Base-by-base conservation (phyloP, 106 monocot genomes). In the Hemerocallis citrina region DNA sequence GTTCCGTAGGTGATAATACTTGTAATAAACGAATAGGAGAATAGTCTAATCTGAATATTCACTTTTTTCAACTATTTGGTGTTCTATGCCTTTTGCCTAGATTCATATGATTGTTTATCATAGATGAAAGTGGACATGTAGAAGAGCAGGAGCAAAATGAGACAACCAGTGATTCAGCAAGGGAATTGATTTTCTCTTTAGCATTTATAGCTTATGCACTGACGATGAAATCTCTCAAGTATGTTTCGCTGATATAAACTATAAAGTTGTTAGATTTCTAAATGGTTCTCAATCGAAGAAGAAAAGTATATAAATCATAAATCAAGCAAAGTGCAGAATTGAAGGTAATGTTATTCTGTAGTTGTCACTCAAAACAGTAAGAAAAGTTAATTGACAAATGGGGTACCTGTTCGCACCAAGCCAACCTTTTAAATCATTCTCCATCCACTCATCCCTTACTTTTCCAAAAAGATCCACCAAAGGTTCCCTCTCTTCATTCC, bases 401-500 rank as follows among this genome's bases (percentile, higher is more conserved):
- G 1, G 16, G 7, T 74, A 92, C 98, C 98, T 98, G 75, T 92
- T 98, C 59, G 98, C 98, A 60, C 85, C 82, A 51, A 98, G 88
- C 98, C 98, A 98, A 31, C 88, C 82, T 16, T 75, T 56, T 35
- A 92, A 57, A 73, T 98, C 92, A 29, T 75, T 85, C 11, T 88
- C 67, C 39, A 98, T 80, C 98, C 98, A 98, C 58, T 92, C 88
- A 75, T 98, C 98, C 57, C 98, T 81, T 23, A 92, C 81, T 73
- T 28, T 84, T 41, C 98, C 98, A 88, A 98, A 98, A 29, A 98
- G 77, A 63, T 88, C 69, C 32, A 98, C 40, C 45, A 98, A 70
- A 37, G 64, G 42, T 60, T 79, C 85, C 60, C 75, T 75, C 7
- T 92, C 75, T 70, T 98, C 98, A 74, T 66, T 50, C 98, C 98